Evolutionary conservation across 768 basidiomycete genomes (phyloP).

Genomic region (Tremella mesenterica): DNA sequence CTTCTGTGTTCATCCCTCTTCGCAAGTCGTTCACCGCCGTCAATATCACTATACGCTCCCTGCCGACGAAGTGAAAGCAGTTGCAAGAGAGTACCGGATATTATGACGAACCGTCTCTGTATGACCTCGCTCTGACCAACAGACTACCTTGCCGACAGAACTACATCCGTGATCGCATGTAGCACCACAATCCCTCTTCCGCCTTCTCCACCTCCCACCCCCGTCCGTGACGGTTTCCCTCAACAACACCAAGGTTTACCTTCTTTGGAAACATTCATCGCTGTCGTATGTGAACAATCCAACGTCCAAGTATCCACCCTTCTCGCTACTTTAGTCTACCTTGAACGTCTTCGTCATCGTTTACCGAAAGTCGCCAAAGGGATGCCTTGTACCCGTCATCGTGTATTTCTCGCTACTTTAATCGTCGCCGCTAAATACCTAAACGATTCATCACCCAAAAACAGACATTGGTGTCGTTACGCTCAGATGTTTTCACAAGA

Average conservation of each 20-base stretch:
- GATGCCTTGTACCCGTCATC: conserved; percentile 84
- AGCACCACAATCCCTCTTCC: conserved; percentile 45
- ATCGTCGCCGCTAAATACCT: conserved; percentile 95
- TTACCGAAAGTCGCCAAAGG: conserved; percentile 75
- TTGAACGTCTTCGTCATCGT: conserved; percentile 72
- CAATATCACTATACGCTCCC: too few species aligned
- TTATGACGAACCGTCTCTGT: background rate
- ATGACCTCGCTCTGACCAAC: background rate
- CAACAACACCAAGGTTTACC: conserved; percentile 48
- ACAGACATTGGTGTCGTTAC: conserved; percentile 81
- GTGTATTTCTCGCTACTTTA: conserved; percentile 89
- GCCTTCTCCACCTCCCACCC: conserved; percentile 62
- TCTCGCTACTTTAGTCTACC: conserved; percentile 81
- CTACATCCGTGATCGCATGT: conserved; percentile 61
- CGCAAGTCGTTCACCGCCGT: background rate
- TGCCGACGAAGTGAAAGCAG: too few species aligned
- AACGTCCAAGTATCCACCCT: conserved; percentile 87
- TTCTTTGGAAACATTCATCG: conserved; percentile 76
- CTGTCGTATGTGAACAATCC: conserved; percentile 66
- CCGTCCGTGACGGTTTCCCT: conserved; percentile 49
- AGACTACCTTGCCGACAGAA: conserved; percentile 67
- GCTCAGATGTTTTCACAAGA: conserved; percentile 56
- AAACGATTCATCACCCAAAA: conserved; percentile 79
- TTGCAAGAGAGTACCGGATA: too few species aligned
- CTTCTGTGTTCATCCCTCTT: background rate